Percentiles rank a stretch among this genome's conserved stretches.
These are phyloP conservation scores for Scedosporium apiospermum DNA, from an alignment of 2,329 filamentous ascomycete genomes.

Conservation along the genomic window DNA sequence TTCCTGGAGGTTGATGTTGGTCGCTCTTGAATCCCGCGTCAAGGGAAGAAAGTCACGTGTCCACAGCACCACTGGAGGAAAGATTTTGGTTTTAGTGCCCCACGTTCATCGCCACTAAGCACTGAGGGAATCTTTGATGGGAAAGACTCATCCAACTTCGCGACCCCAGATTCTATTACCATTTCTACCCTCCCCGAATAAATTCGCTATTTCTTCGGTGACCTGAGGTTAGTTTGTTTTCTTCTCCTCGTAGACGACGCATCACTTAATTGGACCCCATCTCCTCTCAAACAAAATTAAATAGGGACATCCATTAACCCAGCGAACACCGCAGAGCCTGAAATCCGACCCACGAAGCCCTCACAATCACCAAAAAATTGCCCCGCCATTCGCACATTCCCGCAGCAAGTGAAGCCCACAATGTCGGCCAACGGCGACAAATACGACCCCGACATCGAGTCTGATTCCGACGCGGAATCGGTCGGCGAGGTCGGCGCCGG, in stretches of 20 bases:
- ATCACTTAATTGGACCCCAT: not conserved
- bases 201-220: not conserved
- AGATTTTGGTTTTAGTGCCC: slow-evolving; percentile 3
- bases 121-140: not conserved
- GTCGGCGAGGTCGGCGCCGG: slow-evolving; percentile 45
- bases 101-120: slow-evolving; percentile 4
- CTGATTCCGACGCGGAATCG: slow-evolving; percentile 52
- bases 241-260: not conserved
- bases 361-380: slow-evolving; percentile 11
- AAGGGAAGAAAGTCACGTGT: slow-evolving; percentile 2
- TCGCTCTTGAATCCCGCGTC: not conserved
- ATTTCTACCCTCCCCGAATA: slow-evolving; percentile 6
- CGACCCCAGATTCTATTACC: slow-evolving; percentile 10
- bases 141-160: slow-evolving; percentile 9
- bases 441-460: slow-evolving; percentile 67
- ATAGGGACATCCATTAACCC: not conserved
- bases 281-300: not conserved
- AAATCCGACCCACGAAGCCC: slow-evolving; percentile 6
- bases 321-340: not conserved
- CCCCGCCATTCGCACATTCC: slow-evolving; percentile 15
- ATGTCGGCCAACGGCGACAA: slow-evolving; percentile 55
- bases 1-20: too few species aligned
- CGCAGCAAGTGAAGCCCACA: slow-evolving; percentile 12
- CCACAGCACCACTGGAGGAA: not conserved
- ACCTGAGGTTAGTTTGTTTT: not conserved